A percentile compares a stretch with the other conserved stretches of the same genome.
These are phyloP conservation scores for Penicillium pulvis DNA, from an alignment of 495 filamentous ascomycete species.

Conservation along the genomic window DNA sequence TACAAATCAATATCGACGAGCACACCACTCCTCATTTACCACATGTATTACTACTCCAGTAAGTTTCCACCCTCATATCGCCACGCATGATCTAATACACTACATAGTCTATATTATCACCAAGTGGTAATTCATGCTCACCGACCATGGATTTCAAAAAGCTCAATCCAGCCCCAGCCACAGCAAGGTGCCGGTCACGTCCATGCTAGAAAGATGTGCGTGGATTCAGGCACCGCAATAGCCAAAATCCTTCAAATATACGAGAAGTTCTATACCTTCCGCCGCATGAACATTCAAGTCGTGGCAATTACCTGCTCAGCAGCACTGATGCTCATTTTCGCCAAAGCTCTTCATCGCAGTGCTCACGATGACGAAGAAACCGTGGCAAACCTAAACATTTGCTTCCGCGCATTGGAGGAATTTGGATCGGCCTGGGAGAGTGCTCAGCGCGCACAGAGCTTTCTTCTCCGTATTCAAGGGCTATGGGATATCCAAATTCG, in stretches of 20 bases:
- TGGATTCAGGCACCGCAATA: conserved; percentile 34
- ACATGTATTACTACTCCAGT: conserved; percentile 3
- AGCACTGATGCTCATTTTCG: conserved; percentile 47
- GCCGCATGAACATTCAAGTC: conserved; percentile 51
- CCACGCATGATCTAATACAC: background rate
- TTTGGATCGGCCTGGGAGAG: conserved; percentile 13
- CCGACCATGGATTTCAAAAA: conserved; percentile 30
- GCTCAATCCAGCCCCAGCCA: conserved; percentile 19
- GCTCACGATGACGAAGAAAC: background rate
- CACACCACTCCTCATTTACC: conserved; percentile 22
- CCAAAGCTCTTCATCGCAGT: conserved; percentile 38
- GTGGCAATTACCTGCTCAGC: conserved; percentile 53
- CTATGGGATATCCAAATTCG: conserved; percentile 7
- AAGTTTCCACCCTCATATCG: background rate
- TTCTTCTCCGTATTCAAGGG: conserved; percentile 12
- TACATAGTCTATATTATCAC: conserved; percentile 31
- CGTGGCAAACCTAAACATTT: conserved; percentile 21
- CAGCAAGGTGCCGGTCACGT: conserved; percentile 20
- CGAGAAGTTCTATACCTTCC: conserved; percentile 45
- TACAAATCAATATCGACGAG: conserved; percentile 27
- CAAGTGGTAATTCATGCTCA: conserved; percentile 27
- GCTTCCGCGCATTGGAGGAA: conserved; percentile 48
- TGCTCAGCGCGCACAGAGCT: conserved; percentile 13
- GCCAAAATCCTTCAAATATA: conserved; percentile 46
- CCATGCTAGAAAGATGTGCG: conserved; percentile 29